Base-by-base conservation (phyloP, 129 eudicot species). In the Calendula officinalis region DNA sequence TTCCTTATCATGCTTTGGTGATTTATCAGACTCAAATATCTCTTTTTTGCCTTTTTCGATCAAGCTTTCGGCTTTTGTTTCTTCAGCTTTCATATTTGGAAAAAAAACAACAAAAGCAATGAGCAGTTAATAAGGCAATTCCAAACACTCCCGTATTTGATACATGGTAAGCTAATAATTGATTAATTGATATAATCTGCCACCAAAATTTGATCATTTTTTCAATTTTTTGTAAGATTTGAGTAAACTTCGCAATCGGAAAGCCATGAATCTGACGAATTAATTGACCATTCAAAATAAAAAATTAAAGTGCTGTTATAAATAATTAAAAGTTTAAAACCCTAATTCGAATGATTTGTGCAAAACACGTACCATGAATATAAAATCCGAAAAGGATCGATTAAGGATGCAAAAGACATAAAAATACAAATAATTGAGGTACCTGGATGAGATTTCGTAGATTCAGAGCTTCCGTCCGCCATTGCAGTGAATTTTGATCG, bases 1-100 rank as follows among this genome's bases (percentile, higher is more conserved):
- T 79, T 86, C 97, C 61, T 89, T 76, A 66, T 81, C 67, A 71
- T 80, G 96, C 15, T 16, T 67, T 7, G 80, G 81, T 35, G 86
- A 77, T 46, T 77, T 63, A 43, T 45, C 13, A n/a, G n/a, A n/a
- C n/a, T n/a, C n/a, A n/a, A n/a, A n/a, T 17, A 8, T 14, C 32
- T n/a, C 0, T 3, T 14, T 22, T 6, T 48, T 48, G 22, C 54
- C 27, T 48, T 22, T 22, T 22, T 74, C 86, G 2, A 69, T 64
- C 67, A 80, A 59, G 66, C 72, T 80, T 11, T 83, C 70, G 16
- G 68, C 74, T 67, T 82, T 88, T 41, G 58, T 76, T 32, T 60
- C 73, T 49, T 76, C 70, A 46, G 73, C 89, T 76, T 51, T 48
- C 13, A 55, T 38, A 38, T 67, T 12, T 12, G 60, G 22, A 49